Percentiles rank a stretch among this genome's conserved stretches.
phyloP scores from a whole-genome alignment of 495 filamentous ascomycete genomes.

The Xylaria intraflava region DNA sequence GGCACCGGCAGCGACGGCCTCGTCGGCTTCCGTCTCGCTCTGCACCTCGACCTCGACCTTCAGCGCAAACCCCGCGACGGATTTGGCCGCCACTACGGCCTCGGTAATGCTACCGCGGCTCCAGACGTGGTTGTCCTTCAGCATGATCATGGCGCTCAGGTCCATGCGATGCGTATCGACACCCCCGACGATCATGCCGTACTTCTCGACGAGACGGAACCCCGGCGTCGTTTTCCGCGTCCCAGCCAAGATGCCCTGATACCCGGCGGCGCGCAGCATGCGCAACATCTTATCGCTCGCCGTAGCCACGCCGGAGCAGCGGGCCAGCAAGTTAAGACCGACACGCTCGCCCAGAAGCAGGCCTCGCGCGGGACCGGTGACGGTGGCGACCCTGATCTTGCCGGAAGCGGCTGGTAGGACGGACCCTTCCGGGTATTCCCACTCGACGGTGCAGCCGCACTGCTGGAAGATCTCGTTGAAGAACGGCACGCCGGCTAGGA shows the following conservation, averaged over 20 bases:
- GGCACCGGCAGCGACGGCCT: constrained; percentile 83
- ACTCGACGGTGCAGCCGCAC: constrained; percentile 81
- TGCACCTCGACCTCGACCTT: constrained; percentile 97
- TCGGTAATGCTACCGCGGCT: constrained; percentile 74
- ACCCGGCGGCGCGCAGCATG: constrained; percentile 55
- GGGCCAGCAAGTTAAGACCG: constrained; percentile 82
- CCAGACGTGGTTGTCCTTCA: constrained; percentile 98
- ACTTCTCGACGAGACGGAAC: constrained; percentile 94
- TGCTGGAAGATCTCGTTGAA: constrained; percentile 91
- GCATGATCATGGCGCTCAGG: constrained; percentile 90
- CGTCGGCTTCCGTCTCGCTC: constrained; percentile 77
- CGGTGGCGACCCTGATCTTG: constrained; percentile 64
- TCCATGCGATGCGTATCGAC: constrained; percentile 89
- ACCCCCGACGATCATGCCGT: constrained; percentile 90
- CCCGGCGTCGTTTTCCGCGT: constrained; percentile 96
- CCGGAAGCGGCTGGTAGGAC: constrained; percentile 42
- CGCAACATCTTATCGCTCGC: constrained; percentile 49
- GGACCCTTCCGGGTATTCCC: constrained; percentile 79
- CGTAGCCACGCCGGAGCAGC: constrained; percentile 88
- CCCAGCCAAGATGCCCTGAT: constrained; percentile 78
- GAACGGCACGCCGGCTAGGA: constrained; percentile 90
- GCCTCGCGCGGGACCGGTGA: constrained; percentile 76
- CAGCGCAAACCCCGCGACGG: constrained; percentile 76
- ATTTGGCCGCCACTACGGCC: constrained; percentile 77
- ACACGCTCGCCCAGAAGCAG: constrained; percentile 89